Evolutionary conservation across 139 green algal genomes (phyloP), one percentile per base, ranked within the genome.

Genomic region (Pleodorina starrii): DNA sequence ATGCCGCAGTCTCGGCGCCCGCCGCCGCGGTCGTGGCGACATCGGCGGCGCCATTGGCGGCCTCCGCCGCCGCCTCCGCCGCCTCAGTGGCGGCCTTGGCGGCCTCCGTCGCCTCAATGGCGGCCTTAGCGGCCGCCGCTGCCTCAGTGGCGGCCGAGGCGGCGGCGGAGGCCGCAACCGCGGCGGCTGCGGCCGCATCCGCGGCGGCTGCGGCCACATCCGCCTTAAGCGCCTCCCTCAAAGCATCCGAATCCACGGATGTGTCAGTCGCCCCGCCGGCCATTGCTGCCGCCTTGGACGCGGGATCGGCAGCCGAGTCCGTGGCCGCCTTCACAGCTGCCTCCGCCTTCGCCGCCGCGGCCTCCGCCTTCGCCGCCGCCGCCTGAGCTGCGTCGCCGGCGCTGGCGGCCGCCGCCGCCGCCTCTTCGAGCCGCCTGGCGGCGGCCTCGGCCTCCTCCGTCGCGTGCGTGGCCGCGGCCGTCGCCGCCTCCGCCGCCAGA

Each of bases 21-120:
- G 68, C 25, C 0, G 68, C 68, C 16, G 68, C 68, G 17, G 36
- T 32, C 14, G 57, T 80, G 17, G 40, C 42, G 14, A 25, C 27
- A 4, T 80, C 72, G 0, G 40, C 43, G 27, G 44, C 46, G 12
- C 12, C 1, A 50, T 1, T 27, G 16, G 44, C 46, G 4, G 27
- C 75, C 29, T 44, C 75, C 75, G 75, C 46, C 46, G 44, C 75
- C 29, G 46, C 46, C n/a, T 83, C 36, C 73, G 73, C 73, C 73
- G 46, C 43, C 73, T 59, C 73, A 6, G 73, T 19, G 11, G 73
- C 73, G 7, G 43, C 73, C 73, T 23, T 40, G 0, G 73, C 73
- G 43, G 73, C 73, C 54, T 66, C 29, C 54, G 36, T 40, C 0
- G 78, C 78, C 5, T 17, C 54, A 48, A 21, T 50, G 7, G 57